Percentiles rank a stretch among this genome's conserved stretches.
These are phyloP conservation scores for Hypoxylon sp. DNA, from an alignment of 2,329 filamentous ascomycete species.

Conservation along the genomic window DNA sequence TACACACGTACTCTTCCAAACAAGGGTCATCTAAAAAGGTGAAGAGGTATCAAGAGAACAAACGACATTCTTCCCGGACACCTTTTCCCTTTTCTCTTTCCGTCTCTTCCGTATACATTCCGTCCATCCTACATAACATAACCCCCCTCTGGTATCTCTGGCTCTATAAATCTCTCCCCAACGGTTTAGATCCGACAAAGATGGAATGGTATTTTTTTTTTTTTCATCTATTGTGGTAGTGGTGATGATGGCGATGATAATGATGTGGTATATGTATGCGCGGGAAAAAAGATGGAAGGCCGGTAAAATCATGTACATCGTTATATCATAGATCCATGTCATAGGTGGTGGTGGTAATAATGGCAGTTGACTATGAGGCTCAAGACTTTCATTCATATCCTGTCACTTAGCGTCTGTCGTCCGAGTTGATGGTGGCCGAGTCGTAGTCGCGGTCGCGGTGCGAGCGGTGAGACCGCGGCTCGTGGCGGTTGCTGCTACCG, in stretches of 20 bases:
- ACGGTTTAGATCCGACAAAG: neutral
- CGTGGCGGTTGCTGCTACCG: constrained; percentile 30
- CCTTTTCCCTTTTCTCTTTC: neutral
- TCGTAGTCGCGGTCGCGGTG: constrained; percentile 38
- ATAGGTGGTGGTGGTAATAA: neutral
- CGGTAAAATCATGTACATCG: constrained; percentile 14
- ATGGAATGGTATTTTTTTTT: too few relatives aligned
- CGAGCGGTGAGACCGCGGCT: constrained; percentile 32
- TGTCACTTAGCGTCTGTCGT: constrained; percentile 36
- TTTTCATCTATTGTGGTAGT: too few relatives aligned
- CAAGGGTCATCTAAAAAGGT: neutral
- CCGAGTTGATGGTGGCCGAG: constrained; percentile 21
- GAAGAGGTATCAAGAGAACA: neutral
- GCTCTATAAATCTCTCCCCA: neutral
- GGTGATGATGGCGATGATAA: too few relatives aligned
- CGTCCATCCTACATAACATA: constrained; percentile 2
- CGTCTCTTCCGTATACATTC: constrained; percentile 2
- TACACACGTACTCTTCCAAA: neutral
- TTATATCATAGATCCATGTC: neutral
- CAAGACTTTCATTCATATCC: neutral
- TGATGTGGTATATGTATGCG: neutral
- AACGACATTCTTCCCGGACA: constrained; percentile 3
- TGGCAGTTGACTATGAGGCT: neutral
- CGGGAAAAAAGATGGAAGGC: neutral
- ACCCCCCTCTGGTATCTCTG: neutral